Percentiles rank a stretch among this genome's conserved stretches.
Evolutionary conservation across 306 rosid species (phyloP).

Genomic region (Macrotyloma uniflorum): DNA sequence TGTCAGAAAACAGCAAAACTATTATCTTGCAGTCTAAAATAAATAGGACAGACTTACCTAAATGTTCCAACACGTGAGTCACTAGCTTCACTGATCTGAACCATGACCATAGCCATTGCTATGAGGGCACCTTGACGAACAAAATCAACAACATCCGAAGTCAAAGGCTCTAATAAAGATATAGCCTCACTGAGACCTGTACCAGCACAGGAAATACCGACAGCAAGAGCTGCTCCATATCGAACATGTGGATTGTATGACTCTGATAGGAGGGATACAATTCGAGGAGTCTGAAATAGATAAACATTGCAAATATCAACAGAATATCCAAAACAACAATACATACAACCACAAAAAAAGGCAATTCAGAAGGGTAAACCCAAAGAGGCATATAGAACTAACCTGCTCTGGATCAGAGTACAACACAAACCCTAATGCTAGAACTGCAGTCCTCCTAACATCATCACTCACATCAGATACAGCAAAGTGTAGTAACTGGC

Average conservation of each 20-base stretch:
- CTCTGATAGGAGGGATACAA: conserved; percentile 92
- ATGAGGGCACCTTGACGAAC: conserved; percentile 99
- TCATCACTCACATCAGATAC: conserved; percentile 99
- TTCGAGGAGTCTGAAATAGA: conserved; percentile 84
- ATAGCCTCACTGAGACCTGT: conserved; percentile 98
- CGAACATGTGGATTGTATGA: conserved; percentile 98
- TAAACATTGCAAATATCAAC: conserved; percentile 24
- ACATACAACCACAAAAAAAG: conserved; percentile 2
- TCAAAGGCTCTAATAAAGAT: conserved; percentile 93
- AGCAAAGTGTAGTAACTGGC: conserved; percentile 94
- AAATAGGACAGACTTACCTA: conserved; percentile 53
- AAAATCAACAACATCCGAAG: conserved; percentile 97
- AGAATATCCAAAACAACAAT: conserved; percentile 2
- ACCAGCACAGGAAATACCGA: conserved; percentile 98
- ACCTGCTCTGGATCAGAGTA: conserved; percentile 99
- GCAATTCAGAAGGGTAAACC: conserved; percentile 4
- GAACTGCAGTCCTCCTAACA: conserved; percentile 98
- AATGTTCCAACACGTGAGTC: conserved; percentile 96
- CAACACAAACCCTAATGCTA: conserved; percentile 97
- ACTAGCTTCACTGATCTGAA: conserved; percentile 94
- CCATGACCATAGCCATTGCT: conserved; percentile 99
- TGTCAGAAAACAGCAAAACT: neutral
- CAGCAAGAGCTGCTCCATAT: conserved; percentile 98
- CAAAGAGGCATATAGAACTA: conserved; percentile 33
- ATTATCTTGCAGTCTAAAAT: neutral